Conservation (phyloP, 2,329 filamentous ascomycete species). For the Fusarium brachygibbosum region DNA sequence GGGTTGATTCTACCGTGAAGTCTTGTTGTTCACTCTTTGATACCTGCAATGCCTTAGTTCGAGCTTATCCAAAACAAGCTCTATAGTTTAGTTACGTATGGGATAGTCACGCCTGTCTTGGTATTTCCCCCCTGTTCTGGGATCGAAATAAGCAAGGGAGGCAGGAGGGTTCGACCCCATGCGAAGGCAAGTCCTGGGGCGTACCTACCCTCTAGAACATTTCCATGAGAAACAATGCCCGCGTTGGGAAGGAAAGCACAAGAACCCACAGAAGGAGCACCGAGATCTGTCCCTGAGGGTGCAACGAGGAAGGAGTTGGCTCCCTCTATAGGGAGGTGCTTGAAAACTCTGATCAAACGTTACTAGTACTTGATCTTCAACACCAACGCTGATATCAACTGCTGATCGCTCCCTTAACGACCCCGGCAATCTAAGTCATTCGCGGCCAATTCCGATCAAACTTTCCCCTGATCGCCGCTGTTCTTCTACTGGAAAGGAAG, state of each 20-base stretch:
- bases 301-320: slow-evolving; percentile 4
- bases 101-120: neutral
- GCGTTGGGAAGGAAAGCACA: slow-evolving; percentile 1
- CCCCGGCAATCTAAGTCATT: slow-evolving; percentile 26
- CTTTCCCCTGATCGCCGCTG: slow-evolving; percentile 10
- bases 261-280: neutral
- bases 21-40: neutral
- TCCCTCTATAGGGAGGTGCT: slow-evolving; percentile 24
- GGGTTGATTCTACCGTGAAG: neutral
- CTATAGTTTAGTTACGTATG: neutral
- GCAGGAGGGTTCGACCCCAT: neutral
- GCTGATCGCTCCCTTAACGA: slow-evolving; percentile 2
- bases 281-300: neutral
- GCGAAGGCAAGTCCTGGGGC: neutral
- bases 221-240: neutral
- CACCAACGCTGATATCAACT: neutral
- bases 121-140: neutral
- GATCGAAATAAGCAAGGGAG: neutral
- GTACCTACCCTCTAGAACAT: neutral
- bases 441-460: slow-evolving; percentile 21
- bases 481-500: slow-evolving; percentile 2
- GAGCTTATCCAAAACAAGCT: neutral
- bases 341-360: slow-evolving; percentile 24
- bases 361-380: slow-evolving; percentile 10
- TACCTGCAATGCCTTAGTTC: neutral